phyloP scores from a whole-genome alignment of 805 yeast genomes.

The Kodamaea leandrae region DNA sequence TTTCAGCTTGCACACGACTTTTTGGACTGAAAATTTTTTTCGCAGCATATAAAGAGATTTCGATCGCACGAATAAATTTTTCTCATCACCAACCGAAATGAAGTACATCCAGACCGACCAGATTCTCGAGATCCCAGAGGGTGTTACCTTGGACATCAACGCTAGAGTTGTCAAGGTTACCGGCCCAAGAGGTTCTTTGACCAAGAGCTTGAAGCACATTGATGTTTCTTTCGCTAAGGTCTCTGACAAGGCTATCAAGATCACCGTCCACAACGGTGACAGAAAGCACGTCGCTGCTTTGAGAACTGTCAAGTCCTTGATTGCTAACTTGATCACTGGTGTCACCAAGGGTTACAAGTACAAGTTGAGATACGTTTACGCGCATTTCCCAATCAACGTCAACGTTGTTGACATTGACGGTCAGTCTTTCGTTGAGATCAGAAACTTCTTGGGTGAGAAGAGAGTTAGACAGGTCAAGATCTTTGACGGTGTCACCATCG shows the following conservation, averaged over 20 bases:
- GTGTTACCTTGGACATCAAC: slow-evolving; percentile 86
- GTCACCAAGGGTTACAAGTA: slow-evolving; percentile 98
- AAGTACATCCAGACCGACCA: slow-evolving; percentile 88
- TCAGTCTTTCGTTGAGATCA: slow-evolving; percentile 79
- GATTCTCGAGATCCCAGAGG: slow-evolving; percentile 83
- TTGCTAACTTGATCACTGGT: slow-evolving; percentile 94
- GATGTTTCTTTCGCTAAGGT: slow-evolving; percentile 89
- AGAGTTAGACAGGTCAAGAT: slow-evolving; percentile 86
- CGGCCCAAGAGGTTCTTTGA: slow-evolving; percentile 96
- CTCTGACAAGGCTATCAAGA: slow-evolving; percentile 68
- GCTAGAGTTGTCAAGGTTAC: slow-evolving; percentile 86
- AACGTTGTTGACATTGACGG: slow-evolving; percentile 83
- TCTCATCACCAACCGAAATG: slow-evolving; percentile 34
- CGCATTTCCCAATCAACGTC: slow-evolving; percentile 99
- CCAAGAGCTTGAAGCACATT: slow-evolving; percentile 90
- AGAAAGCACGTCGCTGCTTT: slow-evolving; percentile 99
- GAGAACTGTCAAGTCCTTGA: slow-evolving; percentile 96
- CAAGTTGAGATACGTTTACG: slow-evolving; percentile 99
- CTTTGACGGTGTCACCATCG: slow-evolving; percentile 85
- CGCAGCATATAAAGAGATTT: background rate
- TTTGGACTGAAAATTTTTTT: slow-evolving; percentile 1
- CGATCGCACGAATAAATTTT: background rate
- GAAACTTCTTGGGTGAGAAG: slow-evolving; percentile 99
- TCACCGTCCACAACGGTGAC: slow-evolving; percentile 97
- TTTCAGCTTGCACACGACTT: slow-evolving; percentile 6